Percentiles rank a stretch among this genome's conserved stretches.
Evolutionary conservation across 225 moss, liverwort and hornwort genomes (phyloP).

Genomic region (Antitrichia curtipendula): DNA sequence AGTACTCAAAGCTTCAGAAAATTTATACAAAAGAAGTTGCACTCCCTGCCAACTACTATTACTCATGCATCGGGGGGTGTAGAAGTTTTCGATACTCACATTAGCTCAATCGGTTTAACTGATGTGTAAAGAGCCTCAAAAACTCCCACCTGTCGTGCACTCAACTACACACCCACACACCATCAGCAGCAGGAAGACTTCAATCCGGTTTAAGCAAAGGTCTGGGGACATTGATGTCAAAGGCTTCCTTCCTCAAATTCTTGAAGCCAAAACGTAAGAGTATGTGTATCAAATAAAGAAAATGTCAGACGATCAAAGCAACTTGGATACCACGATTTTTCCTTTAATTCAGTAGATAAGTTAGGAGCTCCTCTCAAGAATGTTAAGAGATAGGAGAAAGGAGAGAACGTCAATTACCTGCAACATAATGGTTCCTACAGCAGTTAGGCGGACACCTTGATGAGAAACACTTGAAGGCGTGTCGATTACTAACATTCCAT

Average conservation of each 20-base stretch:
- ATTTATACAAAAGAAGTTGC: not conserved
- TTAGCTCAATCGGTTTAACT: conserved; percentile 82
- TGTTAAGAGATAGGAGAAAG: not conserved
- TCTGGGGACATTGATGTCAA: not conserved
- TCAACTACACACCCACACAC: conserved; percentile 41
- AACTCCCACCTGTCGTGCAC: conserved; percentile 90
- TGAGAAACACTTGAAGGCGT: conserved; percentile 58
- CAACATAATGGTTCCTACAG: conserved; percentile 80
- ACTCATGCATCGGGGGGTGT: not conserved
- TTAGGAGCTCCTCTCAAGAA: not conserved
- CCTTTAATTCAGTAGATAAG: not conserved
- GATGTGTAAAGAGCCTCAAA: conserved; percentile 84
- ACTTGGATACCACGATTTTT: not conserved
- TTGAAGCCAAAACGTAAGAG: not conserved
- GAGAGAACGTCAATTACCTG: conserved; percentile 35
- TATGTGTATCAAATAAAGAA: not conserved
- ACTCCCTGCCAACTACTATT: not conserved
- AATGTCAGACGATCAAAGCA: not conserved
- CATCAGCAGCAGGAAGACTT: not conserved
- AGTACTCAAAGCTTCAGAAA: not conserved
- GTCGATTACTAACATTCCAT: conserved; percentile 63
- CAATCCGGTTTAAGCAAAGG: not conserved
- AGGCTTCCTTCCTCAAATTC: not conserved
- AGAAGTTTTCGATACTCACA: conserved; percentile 36
- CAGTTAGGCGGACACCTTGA: conserved; percentile 78